Evolutionary conservation across 768 basidiomycete genomes (phyloP), one percentile per base, ranked within the genome.

Genomic region (Naganishia vishniacii): DNA sequence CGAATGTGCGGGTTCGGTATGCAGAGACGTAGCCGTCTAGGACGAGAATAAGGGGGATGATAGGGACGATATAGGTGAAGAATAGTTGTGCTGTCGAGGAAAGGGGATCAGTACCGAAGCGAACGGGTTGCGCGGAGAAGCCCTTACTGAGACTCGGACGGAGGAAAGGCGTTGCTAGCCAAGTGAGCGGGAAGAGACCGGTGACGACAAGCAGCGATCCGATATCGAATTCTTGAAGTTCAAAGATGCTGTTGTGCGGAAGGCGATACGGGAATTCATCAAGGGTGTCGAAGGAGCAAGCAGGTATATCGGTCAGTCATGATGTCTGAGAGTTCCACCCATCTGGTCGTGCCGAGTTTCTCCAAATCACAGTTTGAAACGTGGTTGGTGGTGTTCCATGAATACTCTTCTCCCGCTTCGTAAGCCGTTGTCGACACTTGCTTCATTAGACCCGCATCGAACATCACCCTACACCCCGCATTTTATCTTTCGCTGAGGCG

Each of bases 21-120:
- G 67, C 64, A 9, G 72, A 72, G 7, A 73, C 64, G 47, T 68
- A 68, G 13, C 75, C 75, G 64, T 76, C 75, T 9, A 76, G 44
- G 13, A 73, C 69, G 1, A 74, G 62, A 46, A 74, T 69, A 46
- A 71, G 56, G 20, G 75, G 75, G 29, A 76, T 68, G 44, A 76
- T 47, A 16, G 75, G 75, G 31, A 76, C 67, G 18, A 72, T 45
- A 58, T 75, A 76, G 40, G 73, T 75, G 68, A 76, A 72, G 51
- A 76, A 64, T 8, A 76, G 65, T 18, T 61, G 68, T 4, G 64
- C 74, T 76, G 59, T 20, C 7, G 20, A 31, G 34, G 31, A 25
- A 25, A 20, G 20, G 42, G 4, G 20, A 2, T 16, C 6, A 23
- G 16, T 9, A 41, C 8, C 15, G 5, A 26, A 53, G 6, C 25